Conservation (phyloP, 371 early-diverging fungal species). For the Blyttiomyces sp. region DNA sequence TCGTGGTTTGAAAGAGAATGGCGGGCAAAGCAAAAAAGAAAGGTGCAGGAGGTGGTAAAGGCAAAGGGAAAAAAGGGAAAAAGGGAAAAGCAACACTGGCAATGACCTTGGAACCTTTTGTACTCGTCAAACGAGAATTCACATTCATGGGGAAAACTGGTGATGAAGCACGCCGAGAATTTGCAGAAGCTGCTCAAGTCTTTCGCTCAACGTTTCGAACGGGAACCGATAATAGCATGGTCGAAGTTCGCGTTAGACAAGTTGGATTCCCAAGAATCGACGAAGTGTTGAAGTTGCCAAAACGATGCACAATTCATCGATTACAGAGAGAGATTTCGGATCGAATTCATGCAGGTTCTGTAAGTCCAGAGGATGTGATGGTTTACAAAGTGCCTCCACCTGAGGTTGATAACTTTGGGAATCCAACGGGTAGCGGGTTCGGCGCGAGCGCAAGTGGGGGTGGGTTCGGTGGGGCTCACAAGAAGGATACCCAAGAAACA, state of each 20-base stretch:
- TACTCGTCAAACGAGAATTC: conserved; percentile 1
- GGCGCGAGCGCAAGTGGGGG: too few species aligned
- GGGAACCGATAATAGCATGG: conserved; percentile 6
- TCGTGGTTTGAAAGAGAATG: not conserved
- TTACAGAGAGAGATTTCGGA: conserved; percentile 28
- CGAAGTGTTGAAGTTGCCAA: conserved; percentile 23
- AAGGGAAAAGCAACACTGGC: not conserved
- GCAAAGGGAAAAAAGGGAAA: conserved; percentile 4
- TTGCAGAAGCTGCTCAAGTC: conserved; percentile 3
- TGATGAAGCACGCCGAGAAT: conserved; percentile 9
- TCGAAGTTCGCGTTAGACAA: conserved; percentile 21
- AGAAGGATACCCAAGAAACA: too few species aligned
- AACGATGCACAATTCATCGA: conserved; percentile 18
- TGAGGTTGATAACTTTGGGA: too few species aligned
- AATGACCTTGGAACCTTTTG: not conserved
- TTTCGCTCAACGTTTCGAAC: too few species aligned
- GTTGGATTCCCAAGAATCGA: conserved; percentile 19
- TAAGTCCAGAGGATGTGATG: conserved; percentile 17
- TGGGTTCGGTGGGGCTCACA: too few species aligned
- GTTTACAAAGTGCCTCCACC: conserved; percentile 4
- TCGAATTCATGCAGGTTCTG: conserved; percentile 18
- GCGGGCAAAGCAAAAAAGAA: not conserved
- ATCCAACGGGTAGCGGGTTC: too few species aligned
- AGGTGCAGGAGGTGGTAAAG: conserved; percentile 6
- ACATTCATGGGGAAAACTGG: conserved; percentile 18